phyloP scores from a whole-genome alignment of 2,329 filamentous ascomycete species.

The Delphinella strobiligena region DNA sequence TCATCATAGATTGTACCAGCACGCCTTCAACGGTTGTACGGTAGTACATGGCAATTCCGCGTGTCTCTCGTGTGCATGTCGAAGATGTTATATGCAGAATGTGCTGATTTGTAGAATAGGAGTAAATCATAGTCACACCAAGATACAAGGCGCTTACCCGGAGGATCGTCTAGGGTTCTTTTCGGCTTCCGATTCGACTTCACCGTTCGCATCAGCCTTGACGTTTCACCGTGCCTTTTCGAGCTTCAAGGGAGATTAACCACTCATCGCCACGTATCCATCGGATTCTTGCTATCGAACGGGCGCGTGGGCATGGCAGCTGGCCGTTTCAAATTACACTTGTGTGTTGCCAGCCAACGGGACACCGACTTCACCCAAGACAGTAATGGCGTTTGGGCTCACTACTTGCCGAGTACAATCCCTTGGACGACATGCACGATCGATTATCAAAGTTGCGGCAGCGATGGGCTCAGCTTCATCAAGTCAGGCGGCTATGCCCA shows the following conservation, averaged over 20 bases:
- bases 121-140: too few species aligned
- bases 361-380: slow-evolving; percentile 5
- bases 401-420: background rate
- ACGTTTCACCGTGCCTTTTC: background rate
- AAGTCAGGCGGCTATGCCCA: background rate
- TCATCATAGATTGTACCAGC: too few species aligned
- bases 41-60: too few species aligned
- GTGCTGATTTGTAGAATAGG: too few species aligned
- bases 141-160: too few species aligned
- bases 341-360: slow-evolving; percentile 8
- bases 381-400: slow-evolving; percentile 5
- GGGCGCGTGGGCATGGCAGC: slow-evolving; percentile 8
- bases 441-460: slow-evolving; percentile 1
- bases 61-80: too few species aligned
- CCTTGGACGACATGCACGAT: slow-evolving; percentile 7
- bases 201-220: too few species aligned
- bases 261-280: background rate
- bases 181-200: too few species aligned
- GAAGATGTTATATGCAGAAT: too few species aligned
- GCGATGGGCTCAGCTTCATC: background rate
- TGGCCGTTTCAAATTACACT: slow-evolving; percentile 9
- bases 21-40: too few species aligned
- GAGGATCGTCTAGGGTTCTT: too few species aligned
- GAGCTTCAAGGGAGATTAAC: background rate
- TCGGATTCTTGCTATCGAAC: background rate